Conservation (phyloP, 306 rosid species). For the Luffa aegyptiaca region DNA sequence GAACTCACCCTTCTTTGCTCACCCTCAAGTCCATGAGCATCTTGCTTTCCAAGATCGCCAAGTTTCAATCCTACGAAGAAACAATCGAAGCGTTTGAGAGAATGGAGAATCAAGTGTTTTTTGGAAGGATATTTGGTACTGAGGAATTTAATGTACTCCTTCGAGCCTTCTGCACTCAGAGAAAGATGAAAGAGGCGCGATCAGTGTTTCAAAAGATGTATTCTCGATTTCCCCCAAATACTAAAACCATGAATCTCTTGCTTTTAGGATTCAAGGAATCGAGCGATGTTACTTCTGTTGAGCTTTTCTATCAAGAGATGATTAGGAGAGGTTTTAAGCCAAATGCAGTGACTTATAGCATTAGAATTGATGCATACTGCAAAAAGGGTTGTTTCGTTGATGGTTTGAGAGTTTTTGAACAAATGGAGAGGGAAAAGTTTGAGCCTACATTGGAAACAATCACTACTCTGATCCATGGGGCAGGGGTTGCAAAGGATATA, state of each 20-base stretch:
- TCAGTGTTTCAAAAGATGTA: constrained; percentile 58
- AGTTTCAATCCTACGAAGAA: constrained; percentile 54
- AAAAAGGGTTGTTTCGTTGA: constrained; percentile 64
- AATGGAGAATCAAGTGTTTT: constrained; percentile 57
- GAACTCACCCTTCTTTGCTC: constrained; percentile 38
- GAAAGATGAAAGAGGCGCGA: constrained; percentile 84
- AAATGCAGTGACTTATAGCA: constrained; percentile 46
- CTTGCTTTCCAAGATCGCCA: constrained; percentile 64
- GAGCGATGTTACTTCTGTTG: constrained; percentile 66
- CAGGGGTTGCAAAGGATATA: constrained; percentile 56
- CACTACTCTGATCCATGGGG: constrained; percentile 90
- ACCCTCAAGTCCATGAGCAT: constrained; percentile 83
- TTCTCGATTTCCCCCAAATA: constrained; percentile 43
- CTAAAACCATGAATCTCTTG: constrained; percentile 79
- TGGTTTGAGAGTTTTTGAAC: constrained; percentile 64
- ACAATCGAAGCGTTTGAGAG: constrained; percentile 58
- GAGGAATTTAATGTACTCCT: constrained; percentile 79
- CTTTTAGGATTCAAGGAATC: constrained; percentile 87
- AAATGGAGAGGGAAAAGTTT: constrained; percentile 47
- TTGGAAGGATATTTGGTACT: constrained; percentile 41
- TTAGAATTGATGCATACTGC: constrained; percentile 76
- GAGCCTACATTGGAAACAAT: constrained; percentile 46
- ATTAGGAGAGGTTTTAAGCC: constrained; percentile 66
- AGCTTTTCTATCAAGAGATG: constrained; percentile 83
- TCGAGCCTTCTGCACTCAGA: constrained; percentile 59